Evolutionary conservation across 2,329 filamentous ascomycete species (phyloP).

Genomic region (Colletotrichum sansevieriae): DNA sequence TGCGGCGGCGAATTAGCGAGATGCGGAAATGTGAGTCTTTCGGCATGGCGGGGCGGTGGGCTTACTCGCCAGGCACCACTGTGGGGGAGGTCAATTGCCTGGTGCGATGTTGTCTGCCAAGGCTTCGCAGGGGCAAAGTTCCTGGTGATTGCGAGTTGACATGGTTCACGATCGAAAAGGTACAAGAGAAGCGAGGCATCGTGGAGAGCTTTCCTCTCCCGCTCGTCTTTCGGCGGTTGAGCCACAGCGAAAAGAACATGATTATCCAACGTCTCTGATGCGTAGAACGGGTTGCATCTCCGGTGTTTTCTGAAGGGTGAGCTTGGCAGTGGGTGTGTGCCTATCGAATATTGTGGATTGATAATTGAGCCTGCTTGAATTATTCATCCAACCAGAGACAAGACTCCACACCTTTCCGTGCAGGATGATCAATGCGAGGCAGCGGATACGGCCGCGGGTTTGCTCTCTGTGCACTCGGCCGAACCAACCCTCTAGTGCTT

Average conservation of each 20-base stretch:
- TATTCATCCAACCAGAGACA: slow-evolving; percentile 25
- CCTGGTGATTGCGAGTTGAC: not conserved
- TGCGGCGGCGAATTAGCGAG: slow-evolving; percentile 14
- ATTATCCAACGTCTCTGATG: not conserved
- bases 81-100: slow-evolving; percentile 8
- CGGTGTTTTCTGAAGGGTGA: not conserved
- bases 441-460: slow-evolving; percentile 20
- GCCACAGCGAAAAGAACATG: no score
- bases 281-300: not conserved
- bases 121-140: not conserved
- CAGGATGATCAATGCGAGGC: not conserved
- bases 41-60: slow-evolving; percentile 29
- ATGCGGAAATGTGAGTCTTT: slow-evolving; percentile 20
- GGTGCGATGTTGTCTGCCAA: not conserved
- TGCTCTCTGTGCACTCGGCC: slow-evolving; percentile 20
- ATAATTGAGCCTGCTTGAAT: slow-evolving; percentile 26
- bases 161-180: not conserved
- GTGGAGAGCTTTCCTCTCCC: no score
- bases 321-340: not conserved
- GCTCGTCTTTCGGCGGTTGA: no score
- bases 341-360: not conserved
- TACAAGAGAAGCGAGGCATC: not conserved
- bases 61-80: not conserved
- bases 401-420: slow-evolving; percentile 25
- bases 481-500: not conserved